Conservation (phyloP, 805 yeast species). For the Brettanomyces naardenensis region DNA sequence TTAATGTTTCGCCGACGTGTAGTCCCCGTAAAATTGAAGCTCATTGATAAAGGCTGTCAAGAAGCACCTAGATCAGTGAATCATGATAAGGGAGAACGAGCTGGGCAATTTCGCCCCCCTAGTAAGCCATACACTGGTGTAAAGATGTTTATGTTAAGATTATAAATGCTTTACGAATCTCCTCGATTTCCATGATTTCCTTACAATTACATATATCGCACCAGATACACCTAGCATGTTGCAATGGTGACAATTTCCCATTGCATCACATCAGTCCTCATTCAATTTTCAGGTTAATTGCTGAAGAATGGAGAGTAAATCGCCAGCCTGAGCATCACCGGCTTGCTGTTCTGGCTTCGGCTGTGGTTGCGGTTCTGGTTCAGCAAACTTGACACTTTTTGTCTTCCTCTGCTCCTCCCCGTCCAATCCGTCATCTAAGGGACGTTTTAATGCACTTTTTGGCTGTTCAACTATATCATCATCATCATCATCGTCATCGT, state of each 20-base stretch:
- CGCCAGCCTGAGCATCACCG: neutral
- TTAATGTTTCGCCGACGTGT: constrained; percentile 39
- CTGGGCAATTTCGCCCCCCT: too few relatives aligned
- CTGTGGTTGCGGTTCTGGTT: too few relatives aligned
- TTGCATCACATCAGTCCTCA: neutral
- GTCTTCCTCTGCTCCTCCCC: neutral
- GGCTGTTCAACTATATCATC: constrained; percentile 1
- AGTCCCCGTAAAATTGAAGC: constrained; percentile 26
- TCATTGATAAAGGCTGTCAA: constrained; percentile 11
- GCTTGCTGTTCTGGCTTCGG: neutral
- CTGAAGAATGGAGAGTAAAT: neutral
- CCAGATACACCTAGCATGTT: neutral
- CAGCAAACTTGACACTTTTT: neutral
- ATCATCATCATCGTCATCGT: constrained; percentile 1
- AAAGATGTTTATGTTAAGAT: too few relatives aligned
- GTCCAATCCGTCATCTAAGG: neutral
- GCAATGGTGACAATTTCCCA: neutral
- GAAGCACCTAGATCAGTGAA: too few relatives aligned
- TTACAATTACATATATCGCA: too few relatives aligned
- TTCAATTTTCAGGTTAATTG: neutral
- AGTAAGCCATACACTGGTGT: too few relatives aligned
- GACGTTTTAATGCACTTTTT: constrained; percentile 3
- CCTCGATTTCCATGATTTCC: too few relatives aligned
- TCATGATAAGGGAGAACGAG: too few relatives aligned
- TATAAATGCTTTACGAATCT: too few relatives aligned